A percentile compares a stretch with the other conserved stretches of the same genome.
phyloP scores from a whole-genome alignment of 192 early-diverging fungal genomes.

The Podila clonocystis region DNA sequence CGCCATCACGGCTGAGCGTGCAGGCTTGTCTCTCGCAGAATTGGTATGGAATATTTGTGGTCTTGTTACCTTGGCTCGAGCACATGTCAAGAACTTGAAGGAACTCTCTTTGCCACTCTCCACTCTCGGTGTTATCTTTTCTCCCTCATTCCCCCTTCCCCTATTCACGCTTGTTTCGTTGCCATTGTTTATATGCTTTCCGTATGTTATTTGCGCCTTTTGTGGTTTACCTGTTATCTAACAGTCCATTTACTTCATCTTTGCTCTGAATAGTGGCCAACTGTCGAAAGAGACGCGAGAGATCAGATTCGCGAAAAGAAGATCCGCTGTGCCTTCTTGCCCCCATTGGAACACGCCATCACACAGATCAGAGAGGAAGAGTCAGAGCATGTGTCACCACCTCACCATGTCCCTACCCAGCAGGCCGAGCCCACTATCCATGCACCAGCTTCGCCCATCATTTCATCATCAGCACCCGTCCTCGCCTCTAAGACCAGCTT shows the following conservation, averaged over 20 bases:
- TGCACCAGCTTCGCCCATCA: conserved; percentile 10
- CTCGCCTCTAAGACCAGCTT: background rate
- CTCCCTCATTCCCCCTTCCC: no score
- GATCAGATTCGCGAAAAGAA: conserved; percentile 73
- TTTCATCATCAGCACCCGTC: background rate
- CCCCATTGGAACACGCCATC: conserved; percentile 26
- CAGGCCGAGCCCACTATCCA: conserved; percentile 4
- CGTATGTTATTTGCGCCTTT: no score
- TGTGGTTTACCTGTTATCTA: no score
- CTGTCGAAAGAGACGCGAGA: conserved; percentile 67
- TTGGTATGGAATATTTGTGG: conserved; percentile 50
- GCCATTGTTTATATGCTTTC: no score
- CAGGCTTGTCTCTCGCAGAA: conserved; percentile 68
- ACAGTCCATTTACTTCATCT: background rate
- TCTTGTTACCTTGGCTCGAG: background rate
- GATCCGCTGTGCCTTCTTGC: conserved; percentile 68
- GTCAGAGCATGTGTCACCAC: conserved; percentile 4
- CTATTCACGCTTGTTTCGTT: no score
- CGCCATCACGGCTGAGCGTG: conserved; percentile 74
- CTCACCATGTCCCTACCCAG: background rate
- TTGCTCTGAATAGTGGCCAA: conserved; percentile 62
- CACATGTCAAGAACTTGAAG: background rate
- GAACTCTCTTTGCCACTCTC: background rate
- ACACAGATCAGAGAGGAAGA: conserved; percentile 27
- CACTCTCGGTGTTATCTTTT: no score